Conservation (phyloP, 768 basidiomycete species). For the Exidia glandulosa region DNA sequence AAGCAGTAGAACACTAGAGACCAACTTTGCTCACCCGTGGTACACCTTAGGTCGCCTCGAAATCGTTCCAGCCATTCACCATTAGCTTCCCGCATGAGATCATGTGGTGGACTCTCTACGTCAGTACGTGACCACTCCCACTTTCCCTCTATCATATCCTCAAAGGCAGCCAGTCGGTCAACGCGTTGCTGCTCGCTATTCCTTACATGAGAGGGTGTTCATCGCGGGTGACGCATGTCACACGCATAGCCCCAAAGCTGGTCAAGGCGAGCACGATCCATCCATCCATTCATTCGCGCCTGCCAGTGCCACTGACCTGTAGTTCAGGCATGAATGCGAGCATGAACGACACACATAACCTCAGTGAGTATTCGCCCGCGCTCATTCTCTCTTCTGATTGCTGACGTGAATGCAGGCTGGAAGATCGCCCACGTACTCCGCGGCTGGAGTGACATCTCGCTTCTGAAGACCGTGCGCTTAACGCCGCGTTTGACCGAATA, state of each 20-base stretch:
- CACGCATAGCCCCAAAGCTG: slow-evolving; percentile 22
- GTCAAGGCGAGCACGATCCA: slow-evolving; percentile 36
- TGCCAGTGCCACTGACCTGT: neutral
- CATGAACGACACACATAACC: slow-evolving; percentile 66
- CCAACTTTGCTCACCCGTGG: neutral
- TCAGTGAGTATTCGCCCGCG: slow-evolving; percentile 33
- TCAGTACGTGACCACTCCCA: slow-evolving; percentile 44
- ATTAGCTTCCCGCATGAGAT: slow-evolving; percentile 37
- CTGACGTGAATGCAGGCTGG: slow-evolving; percentile 33
- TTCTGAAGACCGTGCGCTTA: slow-evolving; percentile 37
- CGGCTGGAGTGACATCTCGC: slow-evolving; percentile 36
- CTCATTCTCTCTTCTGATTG: neutral
- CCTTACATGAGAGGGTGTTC: slow-evolving; percentile 53
- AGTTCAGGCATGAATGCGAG: slow-evolving; percentile 52
- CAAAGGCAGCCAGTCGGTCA: slow-evolving; percentile 45
- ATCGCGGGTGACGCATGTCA: slow-evolving; percentile 66
- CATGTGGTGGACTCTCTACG: slow-evolving; percentile 68
- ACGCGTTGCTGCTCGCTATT: slow-evolving; percentile 55
- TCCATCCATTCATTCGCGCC: neutral
- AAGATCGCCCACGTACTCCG: slow-evolving; percentile 47
- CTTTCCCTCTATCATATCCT: neutral
- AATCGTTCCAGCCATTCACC: slow-evolving; percentile 44
- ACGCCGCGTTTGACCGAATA: neutral
- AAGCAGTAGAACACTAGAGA: neutral
- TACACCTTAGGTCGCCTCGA: slow-evolving; percentile 36